These are phyloP conservation scores for Boletellus deceptivus DNA, from an alignment of 1,284 basidiomycete genomes.

Conservation along the genomic window DNA sequence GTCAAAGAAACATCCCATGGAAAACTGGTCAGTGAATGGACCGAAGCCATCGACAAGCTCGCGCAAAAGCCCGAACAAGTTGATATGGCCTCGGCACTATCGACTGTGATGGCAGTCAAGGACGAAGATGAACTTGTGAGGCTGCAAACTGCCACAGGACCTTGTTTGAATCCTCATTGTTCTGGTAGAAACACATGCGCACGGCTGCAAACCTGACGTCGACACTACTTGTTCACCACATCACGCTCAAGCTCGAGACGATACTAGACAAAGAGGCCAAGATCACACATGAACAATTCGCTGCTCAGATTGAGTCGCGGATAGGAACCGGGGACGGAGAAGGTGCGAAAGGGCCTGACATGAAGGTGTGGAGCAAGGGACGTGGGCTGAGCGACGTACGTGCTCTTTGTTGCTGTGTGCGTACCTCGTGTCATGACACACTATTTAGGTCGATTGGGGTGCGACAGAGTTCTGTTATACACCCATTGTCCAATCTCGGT, in stretches of 20 bases:
- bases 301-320: slow-evolving; percentile 81
- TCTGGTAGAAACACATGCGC: slow-evolving; percentile 68
- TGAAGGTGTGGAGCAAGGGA: slow-evolving; percentile 86
- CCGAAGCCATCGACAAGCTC: slow-evolving; percentile 54
- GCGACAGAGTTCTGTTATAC: slow-evolving; percentile 92
- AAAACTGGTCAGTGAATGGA: slow-evolving; percentile 82
- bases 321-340: slow-evolving; percentile 82
- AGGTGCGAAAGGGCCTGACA: slow-evolving; percentile 76
- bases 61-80: slow-evolving; percentile 65
- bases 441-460: slow-evolving; percentile 75
- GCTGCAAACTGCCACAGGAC: slow-evolving; percentile 10
- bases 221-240: slow-evolving; percentile 83
- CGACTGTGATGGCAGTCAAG: slow-evolving; percentile 81
- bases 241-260: slow-evolving; percentile 84
- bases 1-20: slow-evolving; percentile 78
- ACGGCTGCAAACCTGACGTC: slow-evolving; percentile 81
- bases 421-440: slow-evolving; percentile 4
- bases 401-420: neutral
- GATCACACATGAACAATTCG: slow-evolving; percentile 85
- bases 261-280: slow-evolving; percentile 91
- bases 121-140: slow-evolving; percentile 88
- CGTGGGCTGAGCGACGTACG: slow-evolving; percentile 64
- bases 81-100: slow-evolving; percentile 78
- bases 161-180: slow-evolving; percentile 7
- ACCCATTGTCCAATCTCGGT: slow-evolving; percentile 93